Percentiles rank a stretch among this genome's conserved stretches.
phyloP scores from a whole-genome alignment of 345 rosid genomes.

The Pistacia atlantica region DNA sequence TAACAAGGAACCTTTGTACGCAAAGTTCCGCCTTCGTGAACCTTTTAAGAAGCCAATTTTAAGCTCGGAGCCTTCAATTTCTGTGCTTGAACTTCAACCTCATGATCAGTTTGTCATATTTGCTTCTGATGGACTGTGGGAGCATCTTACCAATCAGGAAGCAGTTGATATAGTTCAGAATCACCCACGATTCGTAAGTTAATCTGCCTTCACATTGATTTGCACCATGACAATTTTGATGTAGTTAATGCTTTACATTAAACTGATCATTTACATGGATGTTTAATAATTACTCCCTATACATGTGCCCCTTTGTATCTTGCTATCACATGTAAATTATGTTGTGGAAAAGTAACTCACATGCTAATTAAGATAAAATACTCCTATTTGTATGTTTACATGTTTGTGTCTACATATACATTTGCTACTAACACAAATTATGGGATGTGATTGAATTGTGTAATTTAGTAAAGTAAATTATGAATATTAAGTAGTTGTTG shows the following conservation, averaged over 20 bases:
- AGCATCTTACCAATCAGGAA: constrained; percentile 88
- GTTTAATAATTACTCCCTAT: not conserved
- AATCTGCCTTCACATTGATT: not conserved
- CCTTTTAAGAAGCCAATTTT: constrained; percentile 82
- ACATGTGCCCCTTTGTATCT: not conserved
- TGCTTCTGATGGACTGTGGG: constrained; percentile 99
- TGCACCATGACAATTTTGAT: not conserved
- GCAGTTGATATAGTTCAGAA: constrained; percentile 91
- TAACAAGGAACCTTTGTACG: constrained; percentile 85
- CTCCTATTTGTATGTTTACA: too few relatives aligned
- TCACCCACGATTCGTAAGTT: constrained; percentile 74
- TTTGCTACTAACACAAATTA: not conserved
- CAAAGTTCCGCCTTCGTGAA: constrained; percentile 82
- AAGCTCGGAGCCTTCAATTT: constrained; percentile 81
- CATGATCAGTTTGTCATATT: constrained; percentile 82
- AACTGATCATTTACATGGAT: not conserved
- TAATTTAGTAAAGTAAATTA: not conserved
- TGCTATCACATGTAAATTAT: not conserved
- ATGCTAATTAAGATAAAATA: too few relatives aligned
- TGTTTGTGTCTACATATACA: too few relatives aligned
- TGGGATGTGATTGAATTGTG: not conserved
- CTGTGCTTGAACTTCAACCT: constrained; percentile 68
- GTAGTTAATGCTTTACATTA: not conserved
- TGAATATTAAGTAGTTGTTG: not conserved
- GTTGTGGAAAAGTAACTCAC: too few relatives aligned